phyloP scores from a whole-genome alignment of 2,329 filamentous ascomycete genomes.

The Fusarium burgessii region DNA sequence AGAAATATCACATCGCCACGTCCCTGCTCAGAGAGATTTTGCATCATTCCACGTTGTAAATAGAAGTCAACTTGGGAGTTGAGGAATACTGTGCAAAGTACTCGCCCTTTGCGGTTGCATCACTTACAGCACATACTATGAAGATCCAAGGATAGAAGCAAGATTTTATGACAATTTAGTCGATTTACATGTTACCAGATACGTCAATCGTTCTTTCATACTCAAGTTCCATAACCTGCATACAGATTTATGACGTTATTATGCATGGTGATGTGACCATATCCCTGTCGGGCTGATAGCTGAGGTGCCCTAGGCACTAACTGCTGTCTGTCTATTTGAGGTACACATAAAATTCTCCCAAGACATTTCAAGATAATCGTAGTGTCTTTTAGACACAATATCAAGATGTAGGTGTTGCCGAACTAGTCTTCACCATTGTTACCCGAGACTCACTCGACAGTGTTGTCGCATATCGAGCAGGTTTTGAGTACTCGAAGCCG shows the following conservation, averaged over 20 bases:
- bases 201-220: constrained; percentile 25
- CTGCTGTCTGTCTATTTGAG: not conserved
- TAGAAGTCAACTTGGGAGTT: not conserved
- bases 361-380: not conserved
- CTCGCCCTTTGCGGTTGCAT: constrained; percentile 20
- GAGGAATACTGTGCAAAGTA: constrained; percentile 37
- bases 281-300: constrained; percentile 9
- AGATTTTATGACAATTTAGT: constrained; percentile 16
- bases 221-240: constrained; percentile 25
- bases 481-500: not conserved
- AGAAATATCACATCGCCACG: not conserved
- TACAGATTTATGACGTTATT: constrained; percentile 36
- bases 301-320: no score
- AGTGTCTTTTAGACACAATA: not conserved
- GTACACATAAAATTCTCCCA: not conserved
- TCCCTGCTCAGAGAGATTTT: not conserved
- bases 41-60: constrained; percentile 27
- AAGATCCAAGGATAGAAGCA: constrained; percentile 13
- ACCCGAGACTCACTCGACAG: not conserved
- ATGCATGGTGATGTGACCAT: constrained; percentile 18
- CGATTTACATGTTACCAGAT: constrained; percentile 9
- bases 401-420: not conserved
- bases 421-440: not conserved
- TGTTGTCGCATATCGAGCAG: not conserved
- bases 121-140: constrained; percentile 12